Conservation (phyloP, 805 yeast species). For the Wickerhamomyces strasburgensis region DNA sequence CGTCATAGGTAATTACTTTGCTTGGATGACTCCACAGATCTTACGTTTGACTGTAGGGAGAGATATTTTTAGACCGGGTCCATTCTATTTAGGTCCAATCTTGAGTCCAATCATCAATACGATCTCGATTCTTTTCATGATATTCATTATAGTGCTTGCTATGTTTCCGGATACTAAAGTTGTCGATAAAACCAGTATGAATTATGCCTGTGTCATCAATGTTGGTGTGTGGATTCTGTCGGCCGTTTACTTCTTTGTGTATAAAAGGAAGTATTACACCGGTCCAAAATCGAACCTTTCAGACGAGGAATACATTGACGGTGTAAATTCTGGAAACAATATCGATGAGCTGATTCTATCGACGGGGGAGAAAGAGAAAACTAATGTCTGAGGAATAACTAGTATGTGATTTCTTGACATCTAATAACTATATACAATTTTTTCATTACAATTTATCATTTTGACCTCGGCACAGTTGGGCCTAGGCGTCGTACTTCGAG, state of each 20-base stretch:
- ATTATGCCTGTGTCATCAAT: conserved; percentile 64
- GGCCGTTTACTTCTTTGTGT: conserved; percentile 43
- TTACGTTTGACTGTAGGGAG: conserved; percentile 41
- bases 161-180: conserved; percentile 51
- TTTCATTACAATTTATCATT: too few species aligned
- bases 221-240: conserved; percentile 61
- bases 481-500: too few species aligned
- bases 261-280: conserved; percentile 48
- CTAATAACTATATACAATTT: too few species aligned
- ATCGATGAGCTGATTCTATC: not conserved
- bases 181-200: conserved; percentile 48
- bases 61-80: conserved; percentile 58
- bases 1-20: conserved; percentile 39
- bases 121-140: conserved; percentile 44
- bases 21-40: conserved; percentile 37
- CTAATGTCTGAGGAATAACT: too few species aligned
- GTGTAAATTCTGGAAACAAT: conserved; percentile 2
- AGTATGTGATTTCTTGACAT: too few species aligned
- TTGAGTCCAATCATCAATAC: conserved; percentile 42
- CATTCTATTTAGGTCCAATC: conserved; percentile 53
- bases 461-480: too few species aligned
- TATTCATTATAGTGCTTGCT: conserved; percentile 48
- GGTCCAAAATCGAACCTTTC: conserved; percentile 45
- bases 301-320: conserved; percentile 32
- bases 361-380: not conserved